Percentiles rank a stretch among this genome's conserved stretches.
These are phyloP conservation scores for Neonothopanus nambi DNA, from an alignment of 1,284 basidiomycete species.

Conservation along the genomic window DNA sequence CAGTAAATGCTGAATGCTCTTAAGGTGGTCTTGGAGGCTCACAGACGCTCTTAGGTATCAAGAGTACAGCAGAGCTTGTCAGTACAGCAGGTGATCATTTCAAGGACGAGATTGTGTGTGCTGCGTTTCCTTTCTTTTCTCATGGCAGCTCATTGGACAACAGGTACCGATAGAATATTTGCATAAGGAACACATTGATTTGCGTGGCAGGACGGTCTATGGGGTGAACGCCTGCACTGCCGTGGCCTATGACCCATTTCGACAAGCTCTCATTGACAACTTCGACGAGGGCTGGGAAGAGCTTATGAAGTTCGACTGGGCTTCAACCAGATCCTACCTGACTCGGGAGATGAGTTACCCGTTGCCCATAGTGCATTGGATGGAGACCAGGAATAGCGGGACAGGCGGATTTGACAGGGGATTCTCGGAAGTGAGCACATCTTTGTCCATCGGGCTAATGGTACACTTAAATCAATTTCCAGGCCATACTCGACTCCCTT, in stretches of 20 bases:
- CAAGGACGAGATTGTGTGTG: slow-evolving; percentile 1
- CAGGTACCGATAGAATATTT: not conserved
- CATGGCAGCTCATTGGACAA: not conserved
- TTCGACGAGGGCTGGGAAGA: slow-evolving; percentile 27
- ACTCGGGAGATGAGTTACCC: slow-evolving; percentile 20
- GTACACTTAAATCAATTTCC: not conserved
- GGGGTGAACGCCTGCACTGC: not conserved
- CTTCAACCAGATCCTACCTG: slow-evolving; percentile 26
- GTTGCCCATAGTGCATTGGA: slow-evolving; percentile 27
- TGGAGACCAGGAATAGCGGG: slow-evolving; percentile 25
- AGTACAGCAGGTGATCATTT: not conserved
- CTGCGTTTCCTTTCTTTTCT: not conserved
- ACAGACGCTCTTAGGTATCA: slow-evolving; percentile 1
- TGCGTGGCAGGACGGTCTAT: slow-evolving; percentile 12
- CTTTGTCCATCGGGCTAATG: slow-evolving; percentile 4
- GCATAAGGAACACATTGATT: slow-evolving; percentile 10
- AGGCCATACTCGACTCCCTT: slow-evolving; percentile 1
- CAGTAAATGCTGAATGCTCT: not conserved
- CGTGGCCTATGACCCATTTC: slow-evolving; percentile 12
- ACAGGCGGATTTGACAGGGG: slow-evolving; percentile 27
- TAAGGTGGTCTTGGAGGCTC: not conserved
- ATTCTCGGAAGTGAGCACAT: slow-evolving; percentile 23
- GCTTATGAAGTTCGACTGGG: slow-evolving; percentile 25
- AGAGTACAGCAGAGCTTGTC: not conserved
- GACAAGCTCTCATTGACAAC: slow-evolving; percentile 15